phyloP scores from a whole-genome alignment of 2,329 filamentous ascomycete genomes.

The Parastagonospora nodorum region DNA sequence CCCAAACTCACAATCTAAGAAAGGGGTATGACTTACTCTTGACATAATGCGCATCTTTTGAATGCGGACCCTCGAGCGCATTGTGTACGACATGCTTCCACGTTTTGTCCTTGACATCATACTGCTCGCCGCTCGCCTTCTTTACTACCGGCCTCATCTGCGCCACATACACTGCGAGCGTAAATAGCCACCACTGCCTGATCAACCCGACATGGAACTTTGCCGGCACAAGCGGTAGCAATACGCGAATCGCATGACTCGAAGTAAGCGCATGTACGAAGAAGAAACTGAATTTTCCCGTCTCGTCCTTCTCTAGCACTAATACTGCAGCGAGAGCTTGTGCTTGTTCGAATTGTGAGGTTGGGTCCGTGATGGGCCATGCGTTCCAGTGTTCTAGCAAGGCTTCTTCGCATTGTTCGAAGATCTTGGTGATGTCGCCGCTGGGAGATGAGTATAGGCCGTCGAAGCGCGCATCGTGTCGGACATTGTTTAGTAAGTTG shows the following conservation, averaged over 20 bases:
- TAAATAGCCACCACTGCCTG: constrained; percentile 87
- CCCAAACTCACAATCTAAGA: neutral
- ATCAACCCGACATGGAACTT: constrained; percentile 76
- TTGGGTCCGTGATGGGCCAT: constrained; percentile 71
- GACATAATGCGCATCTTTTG: constrained; percentile 80
- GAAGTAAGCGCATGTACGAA: constrained; percentile 81
- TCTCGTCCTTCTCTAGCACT: constrained; percentile 57
- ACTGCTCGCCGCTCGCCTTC: constrained; percentile 63
- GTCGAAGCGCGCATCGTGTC: constrained; percentile 71
- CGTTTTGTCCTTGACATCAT: constrained; percentile 66
- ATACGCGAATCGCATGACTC: constrained; percentile 78
- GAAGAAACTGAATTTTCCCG: constrained; percentile 76
- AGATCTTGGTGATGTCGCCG: constrained; percentile 69
- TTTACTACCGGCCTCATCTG: constrained; percentile 75
- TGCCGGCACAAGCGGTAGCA: constrained; percentile 76
- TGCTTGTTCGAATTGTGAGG: constrained; percentile 75
- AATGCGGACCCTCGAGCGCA: constrained; percentile 70
- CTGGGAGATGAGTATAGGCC: constrained; percentile 65
- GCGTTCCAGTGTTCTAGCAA: constrained; percentile 90
- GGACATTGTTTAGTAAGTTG: constrained; percentile 73
- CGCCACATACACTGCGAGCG: constrained; percentile 76
- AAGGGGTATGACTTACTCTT: constrained; percentile 63
- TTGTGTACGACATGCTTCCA: constrained; percentile 79
- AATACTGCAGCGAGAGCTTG: constrained; percentile 64
- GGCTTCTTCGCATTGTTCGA: constrained; percentile 69